Percentiles rank a stretch among this genome's conserved stretches.
Evolutionary conservation across 352 stramenopile species (phyloP).

Genomic region (Phytophthora ohioensis): DNA sequence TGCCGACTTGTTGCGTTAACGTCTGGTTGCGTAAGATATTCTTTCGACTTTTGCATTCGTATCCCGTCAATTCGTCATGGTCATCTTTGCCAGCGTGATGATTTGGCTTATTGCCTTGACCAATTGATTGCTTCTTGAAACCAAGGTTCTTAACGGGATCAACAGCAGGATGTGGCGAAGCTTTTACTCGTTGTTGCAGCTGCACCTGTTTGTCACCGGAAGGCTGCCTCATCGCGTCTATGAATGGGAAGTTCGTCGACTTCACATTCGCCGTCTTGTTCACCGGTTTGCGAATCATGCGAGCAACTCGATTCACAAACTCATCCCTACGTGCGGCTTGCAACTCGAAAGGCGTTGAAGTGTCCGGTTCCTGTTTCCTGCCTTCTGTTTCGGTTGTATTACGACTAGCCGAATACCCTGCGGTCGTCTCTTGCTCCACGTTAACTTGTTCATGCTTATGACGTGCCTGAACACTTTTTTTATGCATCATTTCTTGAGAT

Average conservation of each 20-base stretch:
- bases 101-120: not conserved
- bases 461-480: not conserved
- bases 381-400: not conserved
- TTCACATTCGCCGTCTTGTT: not conserved
- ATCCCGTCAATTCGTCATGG: conserved; percentile 47
- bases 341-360: not conserved
- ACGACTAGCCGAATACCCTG: not conserved
- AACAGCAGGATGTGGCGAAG: too few relatives aligned
- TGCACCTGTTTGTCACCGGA: not conserved
- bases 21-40: conserved; percentile 83
- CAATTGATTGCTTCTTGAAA: not conserved
- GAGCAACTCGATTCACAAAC: not conserved
- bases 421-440: not conserved
- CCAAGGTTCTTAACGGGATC: too few relatives aligned
- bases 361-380: not conserved
- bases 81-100: not conserved
- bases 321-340: not conserved
- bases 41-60: conserved; percentile 69
- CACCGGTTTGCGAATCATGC: not conserved
- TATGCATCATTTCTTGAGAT: not conserved
- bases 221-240: not conserved
- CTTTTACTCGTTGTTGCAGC: not conserved
- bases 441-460: not conserved
- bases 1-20: conserved; percentile 71
- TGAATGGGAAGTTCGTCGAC: not conserved